Evolutionary conservation across 2,329 filamentous ascomycete species (phyloP), one percentile per base, ranked within the genome.

Genomic region (Gaeumannomyces sp.): DNA sequence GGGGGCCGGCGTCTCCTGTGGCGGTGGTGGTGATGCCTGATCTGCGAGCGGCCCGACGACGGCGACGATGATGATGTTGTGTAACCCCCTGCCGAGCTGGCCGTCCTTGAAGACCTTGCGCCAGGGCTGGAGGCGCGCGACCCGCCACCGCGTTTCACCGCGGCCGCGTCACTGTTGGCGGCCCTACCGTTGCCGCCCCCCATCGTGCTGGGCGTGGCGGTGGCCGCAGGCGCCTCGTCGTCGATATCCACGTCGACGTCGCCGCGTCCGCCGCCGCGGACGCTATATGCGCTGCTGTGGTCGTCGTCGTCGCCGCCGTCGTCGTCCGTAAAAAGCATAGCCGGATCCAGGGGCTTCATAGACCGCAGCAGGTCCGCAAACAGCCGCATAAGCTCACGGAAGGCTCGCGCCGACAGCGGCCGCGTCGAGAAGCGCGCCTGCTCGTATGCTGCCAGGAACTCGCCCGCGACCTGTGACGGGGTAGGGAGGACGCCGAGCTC

Each of bases 391-490:
- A 97, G 79, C 28, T 83, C 78, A 53, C 90, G 83, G 73, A 99
- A 98, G 63, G 89, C 83, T 0, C 77, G 72, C 69, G 93, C 89
- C 3, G 85, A 83, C 4, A 97, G 79, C 1, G 89, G 84, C 6
- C 81, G 79, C 0, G 84, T 85, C 2, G 91, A 93, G 77, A 96
- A 99, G 57, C 94, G 88, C 3, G 93, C 92, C 65, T 85, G 81
- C 77, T 98, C 95, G 76, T 97, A 99, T 27, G 85, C 79, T 1
- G 82, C 76, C 27, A 97, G 77, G 72, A 98, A 99, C 68, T 74
- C 86, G 73, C 69, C 81, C 69, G 74, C 88, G 2, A 75, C 27
- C 35, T 57, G 64, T 28, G 64, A 19, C 62, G 77, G 71, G 5
- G 22, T 53, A 27, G 73, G 72, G n/a, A 89, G 71, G 6, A 96